A percentile compares a stretch with the other conserved stretches of the same genome.
phyloP scores from a whole-genome alignment of 441 rosid species.

The Populus tomentosa region DNA sequence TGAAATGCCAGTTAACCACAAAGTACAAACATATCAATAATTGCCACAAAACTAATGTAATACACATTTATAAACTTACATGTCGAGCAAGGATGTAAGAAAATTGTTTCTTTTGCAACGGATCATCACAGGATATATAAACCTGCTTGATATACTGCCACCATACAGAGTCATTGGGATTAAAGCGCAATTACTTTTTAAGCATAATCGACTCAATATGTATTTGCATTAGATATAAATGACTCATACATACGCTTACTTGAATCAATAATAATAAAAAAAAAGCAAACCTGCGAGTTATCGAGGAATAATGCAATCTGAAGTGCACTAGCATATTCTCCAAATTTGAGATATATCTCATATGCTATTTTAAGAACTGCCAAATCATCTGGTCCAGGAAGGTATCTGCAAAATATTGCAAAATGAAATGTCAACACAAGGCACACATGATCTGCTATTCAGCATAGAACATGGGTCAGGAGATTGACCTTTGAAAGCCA shows the following conservation, averaged over 20 bases:
- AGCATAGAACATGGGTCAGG: neutral
- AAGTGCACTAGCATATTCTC: slow-evolving; percentile 76
- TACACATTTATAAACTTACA: slow-evolving; percentile 41
- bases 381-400: slow-evolving; percentile 95
- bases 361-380: slow-evolving; percentile 74
- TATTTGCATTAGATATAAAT: neutral
- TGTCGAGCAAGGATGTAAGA: slow-evolving; percentile 89
- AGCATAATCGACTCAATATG: neutral
- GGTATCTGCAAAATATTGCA: slow-evolving; percentile 51
- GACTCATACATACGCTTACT: neutral
- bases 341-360: slow-evolving; percentile 75
- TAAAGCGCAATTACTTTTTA: too few relatives aligned
- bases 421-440: neutral
- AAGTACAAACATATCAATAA: neutral
- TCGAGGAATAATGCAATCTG: slow-evolving; percentile 86
- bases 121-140: slow-evolving; percentile 64
- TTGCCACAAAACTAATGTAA: neutral
- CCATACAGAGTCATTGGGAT: slow-evolving; percentile 24
- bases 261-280: neutral
- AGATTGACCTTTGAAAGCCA: neutral
- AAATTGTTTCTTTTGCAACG: slow-evolving; percentile 71
- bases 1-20: neutral
- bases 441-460: neutral
- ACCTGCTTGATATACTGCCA: slow-evolving; percentile 82
- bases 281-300: slow-evolving; percentile 66